Base-by-base conservation (phyloP, 2,329 filamentous ascomycete species). In the Chaetothyriales sp. region DNA sequence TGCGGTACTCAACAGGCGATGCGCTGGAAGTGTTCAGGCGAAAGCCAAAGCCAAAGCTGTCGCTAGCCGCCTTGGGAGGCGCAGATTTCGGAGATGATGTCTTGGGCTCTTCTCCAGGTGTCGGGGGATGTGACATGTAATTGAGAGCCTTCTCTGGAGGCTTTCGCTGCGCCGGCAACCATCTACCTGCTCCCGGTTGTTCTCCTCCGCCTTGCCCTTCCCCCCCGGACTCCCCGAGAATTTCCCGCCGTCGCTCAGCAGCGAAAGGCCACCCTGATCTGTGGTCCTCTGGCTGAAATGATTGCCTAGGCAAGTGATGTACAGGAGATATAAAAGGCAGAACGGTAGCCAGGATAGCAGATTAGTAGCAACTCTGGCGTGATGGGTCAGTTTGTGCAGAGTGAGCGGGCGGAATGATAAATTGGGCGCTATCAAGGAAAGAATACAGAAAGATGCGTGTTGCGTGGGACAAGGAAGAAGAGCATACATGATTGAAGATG, bases 91-190 rank as follows among this genome's bases (percentile, higher is more conserved):
- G 52, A 46, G 43, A 48, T 44, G 28, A 46, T 46, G 50, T 50
- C 20, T 43, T 28, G 6, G 10, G 50, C 2, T 29, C 18, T 29
- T 51, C 19, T 40, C 25, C 20, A 28, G 44, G 28, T 18, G 50
- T 33, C 22, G 57, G 55, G 33, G 51, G 47, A 53, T 56, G 55
- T 58, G 58, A 60, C 58, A 60, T 60, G 56, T 58, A 58, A 56
- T 49, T 54, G 29, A 46, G 51, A 52, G 49, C 56, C 56, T 58
- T 54, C 55, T 54, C 56, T 48, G 53, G 54, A 51, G 53, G 54
- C 56, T 50, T 56, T 49, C 51, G 37, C 50, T 37, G 52, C 48
- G 50, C 48, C 51, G 52, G 53, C 54, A 50, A 58, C 51, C 56
- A 57, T 58, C 54, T 51, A 53, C 53, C 48, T 57, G 44, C 54